Evolutionary conservation across 495 filamentous ascomycete genomes (phyloP).

Genomic region (Penicillium ucsense): DNA sequence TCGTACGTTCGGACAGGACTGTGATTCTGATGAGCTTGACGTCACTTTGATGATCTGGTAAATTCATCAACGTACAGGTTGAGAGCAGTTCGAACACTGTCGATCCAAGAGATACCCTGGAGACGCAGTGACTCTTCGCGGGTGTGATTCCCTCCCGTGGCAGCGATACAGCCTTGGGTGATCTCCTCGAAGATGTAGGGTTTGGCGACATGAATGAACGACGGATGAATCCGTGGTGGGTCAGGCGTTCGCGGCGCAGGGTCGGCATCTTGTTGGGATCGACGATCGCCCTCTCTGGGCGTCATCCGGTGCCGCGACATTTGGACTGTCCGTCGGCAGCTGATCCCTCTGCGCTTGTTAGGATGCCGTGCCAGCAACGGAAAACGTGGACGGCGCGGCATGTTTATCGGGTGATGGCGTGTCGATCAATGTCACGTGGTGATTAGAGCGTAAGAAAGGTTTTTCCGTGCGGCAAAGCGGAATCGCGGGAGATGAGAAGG

Average conservation of each 20-base stretch:
- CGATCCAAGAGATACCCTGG: conserved; percentile 72
- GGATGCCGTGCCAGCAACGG: not conserved
- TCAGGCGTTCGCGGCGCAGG: conserved; percentile 13
- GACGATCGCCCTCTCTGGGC: conserved; percentile 13
- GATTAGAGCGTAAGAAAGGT: not conserved
- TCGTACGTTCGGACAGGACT: conserved; percentile 76
- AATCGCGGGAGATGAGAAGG: no score
- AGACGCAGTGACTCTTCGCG: conserved; percentile 63
- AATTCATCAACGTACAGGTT: conserved; percentile 46
- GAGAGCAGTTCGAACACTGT: conserved; percentile 61
- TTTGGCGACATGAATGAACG: conserved; percentile 60
- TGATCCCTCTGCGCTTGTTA: no score
- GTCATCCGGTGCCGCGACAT: conserved; percentile 9
- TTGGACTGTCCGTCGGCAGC: no score
- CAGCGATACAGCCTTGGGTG: conserved; percentile 47
- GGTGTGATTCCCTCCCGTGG: conserved; percentile 43
- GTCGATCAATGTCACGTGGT: conserved; percentile 3
- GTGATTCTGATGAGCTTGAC: conserved; percentile 4
- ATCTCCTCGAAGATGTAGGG: conserved; percentile 57
- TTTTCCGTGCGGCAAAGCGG: no score
- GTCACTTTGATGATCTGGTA: not conserved
- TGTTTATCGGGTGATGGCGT: not conserved
- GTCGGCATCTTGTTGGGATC: conserved; percentile 3
- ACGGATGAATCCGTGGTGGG: conserved; percentile 53
- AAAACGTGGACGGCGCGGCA: not conserved